Evolutionary conservation across 169 alveolate species (phyloP).

Genomic region (Plasmodium gallinaceum): DNA sequence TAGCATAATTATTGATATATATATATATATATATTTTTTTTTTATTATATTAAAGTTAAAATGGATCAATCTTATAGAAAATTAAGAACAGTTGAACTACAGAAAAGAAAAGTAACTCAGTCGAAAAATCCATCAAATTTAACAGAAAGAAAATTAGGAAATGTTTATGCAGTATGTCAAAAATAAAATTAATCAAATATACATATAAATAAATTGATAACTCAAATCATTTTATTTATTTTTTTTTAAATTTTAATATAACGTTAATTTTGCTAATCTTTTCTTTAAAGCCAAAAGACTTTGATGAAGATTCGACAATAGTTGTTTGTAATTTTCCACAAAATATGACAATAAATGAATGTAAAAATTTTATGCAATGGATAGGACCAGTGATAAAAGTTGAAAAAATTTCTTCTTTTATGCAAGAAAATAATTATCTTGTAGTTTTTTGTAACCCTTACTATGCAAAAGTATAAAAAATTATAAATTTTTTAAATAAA

Average conservation of each 20-base stretch:
- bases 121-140: constrained; percentile 44
- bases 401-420: constrained; percentile 75
- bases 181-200: neutral
- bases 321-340: constrained; percentile 81
- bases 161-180: constrained; percentile 48
- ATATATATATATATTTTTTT: too few relatives aligned
- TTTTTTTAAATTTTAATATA: too few relatives aligned
- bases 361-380: constrained; percentile 84
- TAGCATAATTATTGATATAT: too few relatives aligned
- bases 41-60: neutral
- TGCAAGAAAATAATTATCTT: constrained; percentile 71
- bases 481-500: too few relatives aligned
- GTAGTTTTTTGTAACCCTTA: constrained; percentile 83
- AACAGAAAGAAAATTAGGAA: constrained; percentile 56
- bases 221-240: too few relatives aligned
- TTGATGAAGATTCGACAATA: constrained; percentile 85
- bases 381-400: constrained; percentile 85
- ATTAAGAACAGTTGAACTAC: constrained; percentile 30
- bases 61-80: constrained; percentile 28
- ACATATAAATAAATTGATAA: neutral
- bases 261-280: neutral
- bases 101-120: constrained; percentile 61
- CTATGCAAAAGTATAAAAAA: constrained; percentile 78
- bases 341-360: constrained; percentile 77
- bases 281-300: constrained; percentile 78